These are phyloP conservation scores for Citrus trifoliata DNA, from an alignment of 345 rosid species.

Conservation along the genomic window DNA sequence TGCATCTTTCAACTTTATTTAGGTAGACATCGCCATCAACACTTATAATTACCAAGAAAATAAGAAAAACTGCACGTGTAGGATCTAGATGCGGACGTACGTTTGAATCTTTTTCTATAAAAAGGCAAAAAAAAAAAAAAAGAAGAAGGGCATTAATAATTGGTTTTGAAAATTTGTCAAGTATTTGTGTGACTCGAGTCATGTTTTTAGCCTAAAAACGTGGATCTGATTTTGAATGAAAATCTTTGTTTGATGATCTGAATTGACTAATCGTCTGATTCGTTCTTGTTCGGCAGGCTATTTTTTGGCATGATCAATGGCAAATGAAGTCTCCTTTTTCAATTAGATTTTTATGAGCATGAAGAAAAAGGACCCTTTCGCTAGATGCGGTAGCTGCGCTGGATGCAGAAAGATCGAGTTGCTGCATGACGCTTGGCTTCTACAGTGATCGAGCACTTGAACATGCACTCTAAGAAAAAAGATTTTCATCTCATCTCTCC, in stretches of 20 bases:
- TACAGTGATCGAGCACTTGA: no score
- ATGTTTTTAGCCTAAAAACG: background rate
- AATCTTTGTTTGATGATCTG: background rate
- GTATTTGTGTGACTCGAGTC: background rate
- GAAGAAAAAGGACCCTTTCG: background rate
- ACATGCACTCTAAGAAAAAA: no score
- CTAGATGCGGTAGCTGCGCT: constrained; percentile 11
- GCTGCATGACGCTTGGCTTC: no score
- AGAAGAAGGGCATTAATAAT: no score
- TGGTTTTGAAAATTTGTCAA: background rate
- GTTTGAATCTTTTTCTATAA: no score
- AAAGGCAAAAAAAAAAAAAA: background rate
- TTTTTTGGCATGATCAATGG: background rate
- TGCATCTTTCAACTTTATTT: no score
- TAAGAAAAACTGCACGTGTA: no score
- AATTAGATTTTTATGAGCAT: no score
- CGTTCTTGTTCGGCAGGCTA: background rate
- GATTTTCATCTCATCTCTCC: no score
- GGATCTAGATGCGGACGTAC: no score
- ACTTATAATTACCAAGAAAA: background rate
- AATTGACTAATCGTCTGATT: background rate
- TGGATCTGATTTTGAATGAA: background rate
- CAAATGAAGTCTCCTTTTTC: no score
- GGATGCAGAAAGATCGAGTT: constrained; percentile 14
- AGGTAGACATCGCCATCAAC: background rate